Conservation (phyloP, 2,329 filamentous ascomycete genomes). For the Oidium heveae region DNA sequence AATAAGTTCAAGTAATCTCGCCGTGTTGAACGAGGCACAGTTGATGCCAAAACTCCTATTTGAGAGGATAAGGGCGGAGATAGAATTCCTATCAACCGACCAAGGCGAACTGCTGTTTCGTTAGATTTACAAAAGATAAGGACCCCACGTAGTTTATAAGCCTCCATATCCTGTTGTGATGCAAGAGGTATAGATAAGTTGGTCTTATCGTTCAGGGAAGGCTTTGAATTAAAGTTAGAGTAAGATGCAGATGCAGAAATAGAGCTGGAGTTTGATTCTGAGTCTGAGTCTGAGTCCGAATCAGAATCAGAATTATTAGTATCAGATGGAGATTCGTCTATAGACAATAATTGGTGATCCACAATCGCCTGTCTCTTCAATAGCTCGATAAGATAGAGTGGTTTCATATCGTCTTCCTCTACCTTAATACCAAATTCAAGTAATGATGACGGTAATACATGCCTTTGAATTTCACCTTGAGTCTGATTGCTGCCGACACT, state of each 20-base stretch:
- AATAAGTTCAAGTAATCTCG: conserved; percentile 45
- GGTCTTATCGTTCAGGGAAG: neutral
- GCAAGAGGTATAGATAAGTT: neutral
- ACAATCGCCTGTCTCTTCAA: conserved; percentile 31
- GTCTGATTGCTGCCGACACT: conserved; percentile 8
- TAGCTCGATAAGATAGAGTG: conserved; percentile 61
- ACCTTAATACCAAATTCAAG: conserved; percentile 43
- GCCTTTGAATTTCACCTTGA: conserved; percentile 13
- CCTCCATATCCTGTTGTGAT: neutral
- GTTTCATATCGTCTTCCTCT: conserved; percentile 45
- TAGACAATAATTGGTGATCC: conserved; percentile 4
- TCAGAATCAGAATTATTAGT: conserved; percentile 3
- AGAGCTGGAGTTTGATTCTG: conserved; percentile 1
- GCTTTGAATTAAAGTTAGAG: conserved; percentile 1
- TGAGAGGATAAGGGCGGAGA: conserved; percentile 28
- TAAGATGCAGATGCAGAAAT: neutral
- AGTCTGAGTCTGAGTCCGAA: neutral
- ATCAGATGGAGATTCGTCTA: conserved; percentile 8
- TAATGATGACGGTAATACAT: conserved; percentile 36
- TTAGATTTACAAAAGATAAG: conserved; percentile 83
- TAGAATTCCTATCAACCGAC: conserved; percentile 48
- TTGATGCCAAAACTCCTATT: conserved; percentile 51
- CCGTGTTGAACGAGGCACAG: conserved; percentile 45
- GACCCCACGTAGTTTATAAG: conserved; percentile 17
- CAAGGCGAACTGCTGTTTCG: conserved; percentile 66